Percentiles rank a stretch among this genome's conserved stretches.
Evolutionary conservation across 2,329 filamentous ascomycete genomes (phyloP).

Genomic region (Tolypocladium endophyticum): DNA sequence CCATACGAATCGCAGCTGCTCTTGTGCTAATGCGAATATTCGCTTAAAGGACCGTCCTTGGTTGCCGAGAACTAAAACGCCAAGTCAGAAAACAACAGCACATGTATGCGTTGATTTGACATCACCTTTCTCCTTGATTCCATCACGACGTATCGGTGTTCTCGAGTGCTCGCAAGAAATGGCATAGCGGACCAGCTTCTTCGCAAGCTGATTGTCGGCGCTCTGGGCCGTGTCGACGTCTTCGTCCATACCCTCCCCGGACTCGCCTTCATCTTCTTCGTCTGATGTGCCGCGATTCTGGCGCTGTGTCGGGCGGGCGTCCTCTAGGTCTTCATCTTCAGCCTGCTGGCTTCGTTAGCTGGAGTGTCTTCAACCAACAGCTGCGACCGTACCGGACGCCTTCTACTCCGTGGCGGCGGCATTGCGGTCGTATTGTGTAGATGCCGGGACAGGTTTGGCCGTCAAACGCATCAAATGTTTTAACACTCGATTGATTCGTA

Average conservation of each 20-base stretch:
- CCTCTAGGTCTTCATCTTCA: constrained; percentile 20
- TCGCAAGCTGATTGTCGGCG: constrained; percentile 43
- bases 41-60: constrained; percentile 60
- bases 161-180: constrained; percentile 56
- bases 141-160: constrained; percentile 47
- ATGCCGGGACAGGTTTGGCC: background rate
- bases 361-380: background rate
- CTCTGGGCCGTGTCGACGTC: constrained; percentile 21
- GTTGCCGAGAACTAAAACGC: constrained; percentile 55
- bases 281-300: constrained; percentile 16
- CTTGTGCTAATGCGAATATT: constrained; percentile 70
- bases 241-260: constrained; percentile 26
- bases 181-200: constrained; percentile 59
- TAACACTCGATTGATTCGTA: background rate
- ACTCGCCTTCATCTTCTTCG: constrained; percentile 20
- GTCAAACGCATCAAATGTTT: background rate
- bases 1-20: constrained; percentile 59
- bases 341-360: constrained; percentile 5
- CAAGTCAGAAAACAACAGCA: constrained; percentile 3
- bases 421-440: constrained; percentile 10
- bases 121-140: constrained; percentile 52
- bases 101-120: rapidly evolving
- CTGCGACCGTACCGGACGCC: constrained; percentile 16
- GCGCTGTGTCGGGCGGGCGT: constrained; percentile 20
- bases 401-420: constrained; percentile 21